Conservation (phyloP, 106 monocot species). For the Dioscorea alata region DNA sequence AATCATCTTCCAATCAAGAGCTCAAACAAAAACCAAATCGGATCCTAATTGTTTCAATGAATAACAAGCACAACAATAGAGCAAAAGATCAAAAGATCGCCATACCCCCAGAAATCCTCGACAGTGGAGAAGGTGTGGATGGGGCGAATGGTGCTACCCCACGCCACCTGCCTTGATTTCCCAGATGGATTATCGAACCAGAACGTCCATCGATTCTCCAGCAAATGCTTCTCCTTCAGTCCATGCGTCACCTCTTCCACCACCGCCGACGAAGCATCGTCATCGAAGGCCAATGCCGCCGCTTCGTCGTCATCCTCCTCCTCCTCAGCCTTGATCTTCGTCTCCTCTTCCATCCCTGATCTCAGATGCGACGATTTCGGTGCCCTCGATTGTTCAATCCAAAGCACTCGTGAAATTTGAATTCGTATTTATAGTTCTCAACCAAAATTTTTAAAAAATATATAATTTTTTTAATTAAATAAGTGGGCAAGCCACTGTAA, state of each 20-base stretch:
- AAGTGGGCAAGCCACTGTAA: too few species aligned
- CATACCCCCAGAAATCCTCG: slow-evolving; percentile 90
- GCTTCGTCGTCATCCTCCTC: too few species aligned
- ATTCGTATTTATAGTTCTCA: too few species aligned
- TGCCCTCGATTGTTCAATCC: too few species aligned
- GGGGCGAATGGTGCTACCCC: slow-evolving; percentile 75
- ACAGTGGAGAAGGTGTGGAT: slow-evolving; percentile 76
- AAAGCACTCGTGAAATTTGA: too few species aligned
- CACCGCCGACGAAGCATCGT: too few species aligned
- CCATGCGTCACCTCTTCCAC: neutral
- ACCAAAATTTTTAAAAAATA: too few species aligned
- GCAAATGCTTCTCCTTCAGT: slow-evolving; percentile 29
- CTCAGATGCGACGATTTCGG: too few species aligned
- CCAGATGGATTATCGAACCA: slow-evolving; percentile 79
- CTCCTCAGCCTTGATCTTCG: too few species aligned
- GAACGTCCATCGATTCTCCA: slow-evolving; percentile 88
- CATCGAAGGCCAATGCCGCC: too few species aligned
- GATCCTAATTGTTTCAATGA: neutral
- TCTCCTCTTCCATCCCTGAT: too few species aligned
- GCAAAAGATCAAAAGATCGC: neutral
- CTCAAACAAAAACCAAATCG: neutral
- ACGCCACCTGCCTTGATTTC: slow-evolving; percentile 51
- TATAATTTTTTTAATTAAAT: too few species aligned
- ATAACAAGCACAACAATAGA: neutral
- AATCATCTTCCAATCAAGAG: neutral